Evolutionary conservation across 2,329 filamentous ascomycete genomes (phyloP), one percentile per base, ranked within the genome.

Genomic region (Aspergillus texensis): DNA sequence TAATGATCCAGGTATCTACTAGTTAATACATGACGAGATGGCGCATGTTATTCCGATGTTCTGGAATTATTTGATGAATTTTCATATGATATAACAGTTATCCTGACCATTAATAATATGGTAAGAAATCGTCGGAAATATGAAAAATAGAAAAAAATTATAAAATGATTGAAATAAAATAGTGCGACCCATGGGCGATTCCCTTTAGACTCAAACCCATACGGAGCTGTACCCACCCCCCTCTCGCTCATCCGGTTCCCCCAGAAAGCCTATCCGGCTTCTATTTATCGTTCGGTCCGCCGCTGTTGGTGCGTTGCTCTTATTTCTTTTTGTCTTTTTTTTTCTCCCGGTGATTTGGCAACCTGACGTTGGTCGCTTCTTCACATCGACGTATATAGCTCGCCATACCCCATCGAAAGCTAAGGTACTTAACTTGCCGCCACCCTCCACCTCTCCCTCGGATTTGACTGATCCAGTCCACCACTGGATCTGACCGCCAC

Each of bases 211-310:
- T 60, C 46, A 46, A 46, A 58, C 28, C 48, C 48, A 34, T 30
- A 52, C 28, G 16, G 21, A 32, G 8, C 16, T 34, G 48, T 62
- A 64, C 56, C 62, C 63, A 62, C 59, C 58, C 62, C 60, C 65
- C 48, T 66, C 65, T 67, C 43, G 64, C 64, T 66, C 57, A 60
- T 60, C 58, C 34, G 28, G 41, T 46, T 39, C 60, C 55, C 65
- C 65, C 60, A 62, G 60, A 66, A 67, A 68, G 63, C 64, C 57
- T 67, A 64, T 65, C 65, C 61, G 58, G 54, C 57, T 65, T 67
- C 62, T 70, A 68, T 67, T 66, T 70, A 66, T 65, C 66, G 43
- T 62, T 61, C 60, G 62, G 64, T 39, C 41, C 46, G 24, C 28
- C 45, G 19, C 48, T 52, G 48, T 34, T 32, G 48, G 26, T 10